Conservation (phyloP, 805 yeast genomes). For the Isabelozyma gotoi region DNA sequence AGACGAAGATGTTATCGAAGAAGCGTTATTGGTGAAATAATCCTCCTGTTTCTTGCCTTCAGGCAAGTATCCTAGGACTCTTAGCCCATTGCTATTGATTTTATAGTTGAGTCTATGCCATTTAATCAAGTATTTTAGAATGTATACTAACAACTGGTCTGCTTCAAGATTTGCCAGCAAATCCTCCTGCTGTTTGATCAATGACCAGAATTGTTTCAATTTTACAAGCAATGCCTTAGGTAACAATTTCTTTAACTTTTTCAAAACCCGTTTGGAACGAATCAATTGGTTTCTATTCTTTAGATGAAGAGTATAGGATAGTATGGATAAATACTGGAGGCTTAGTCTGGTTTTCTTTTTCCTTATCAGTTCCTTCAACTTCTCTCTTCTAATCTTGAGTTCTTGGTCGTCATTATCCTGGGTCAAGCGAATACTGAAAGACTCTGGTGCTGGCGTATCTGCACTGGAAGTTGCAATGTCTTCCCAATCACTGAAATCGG, state of each 20-base stretch:
- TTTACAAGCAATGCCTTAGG: constrained; percentile 17
- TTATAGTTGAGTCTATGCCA: constrained; percentile 34
- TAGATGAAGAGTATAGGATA: constrained; percentile 20
- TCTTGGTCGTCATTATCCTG: not conserved
- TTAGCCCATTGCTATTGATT: constrained; percentile 26
- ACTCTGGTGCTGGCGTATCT: constrained; percentile 1
- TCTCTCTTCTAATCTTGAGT: not conserved
- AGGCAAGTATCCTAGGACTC: constrained; percentile 28
- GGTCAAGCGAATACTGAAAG: constrained; percentile 3
- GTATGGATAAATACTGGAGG: constrained; percentile 22
- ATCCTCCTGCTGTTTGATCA: not conserved
- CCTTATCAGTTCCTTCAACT: constrained; percentile 1
- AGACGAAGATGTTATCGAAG: constrained; percentile 5
- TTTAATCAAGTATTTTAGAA: constrained; percentile 29
- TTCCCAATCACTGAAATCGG: constrained; percentile 17
- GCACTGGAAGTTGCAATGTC: constrained; percentile 9
- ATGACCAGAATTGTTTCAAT: not conserved
- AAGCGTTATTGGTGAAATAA: constrained; percentile 20
- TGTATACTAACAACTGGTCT: constrained; percentile 23
- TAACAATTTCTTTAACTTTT: constrained; percentile 20
- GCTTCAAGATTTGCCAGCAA: constrained; percentile 1
- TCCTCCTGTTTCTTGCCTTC: constrained; percentile 5
- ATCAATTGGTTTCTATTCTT: constrained; percentile 19
- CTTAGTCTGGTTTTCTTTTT: constrained; percentile 6
- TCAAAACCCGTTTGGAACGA: constrained; percentile 15